Conservation (phyloP, 257 asterid genomes). For the Salvia splendens region DNA sequence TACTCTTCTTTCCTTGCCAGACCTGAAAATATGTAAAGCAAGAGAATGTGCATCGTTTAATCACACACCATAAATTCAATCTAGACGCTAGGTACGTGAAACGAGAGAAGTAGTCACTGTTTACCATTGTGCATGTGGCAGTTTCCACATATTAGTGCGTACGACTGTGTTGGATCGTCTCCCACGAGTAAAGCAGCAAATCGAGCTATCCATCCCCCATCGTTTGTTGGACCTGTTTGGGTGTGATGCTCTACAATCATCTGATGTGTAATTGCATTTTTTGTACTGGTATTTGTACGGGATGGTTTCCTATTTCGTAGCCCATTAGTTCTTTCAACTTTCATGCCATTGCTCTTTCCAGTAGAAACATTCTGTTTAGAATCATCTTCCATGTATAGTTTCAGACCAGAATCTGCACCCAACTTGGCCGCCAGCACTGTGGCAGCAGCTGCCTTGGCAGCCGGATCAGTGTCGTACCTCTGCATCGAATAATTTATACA, state of each 20-base stretch:
- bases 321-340: conserved; percentile 48
- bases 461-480: conserved; percentile 87
- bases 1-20: conserved; percentile 86
- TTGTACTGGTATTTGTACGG: conserved; percentile 34
- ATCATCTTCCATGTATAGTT: conserved; percentile 55
- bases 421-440: conserved; percentile 75
- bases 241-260: conserved; percentile 65
- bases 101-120: not conserved
- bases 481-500: conserved; percentile 40
- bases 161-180: conserved; percentile 77
- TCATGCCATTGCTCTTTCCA: conserved; percentile 62
- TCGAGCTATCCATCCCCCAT: conserved; percentile 81
- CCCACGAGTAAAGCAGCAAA: conserved; percentile 87
- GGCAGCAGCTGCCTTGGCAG: conserved; percentile 85
- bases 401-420: conserved; percentile 75
- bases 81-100: not conserved
- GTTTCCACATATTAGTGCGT: conserved; percentile 79
- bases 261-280: conserved; percentile 39
- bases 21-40: conserved; percentile 46
- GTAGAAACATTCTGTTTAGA: conserved; percentile 39
- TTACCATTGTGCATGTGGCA: conserved; percentile 83
- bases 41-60: not conserved
- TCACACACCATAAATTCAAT: not conserved
- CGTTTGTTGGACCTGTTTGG: conserved; percentile 44
- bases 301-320: conserved; percentile 61